These are phyloP conservation scores for Penicillium polonicum DNA, from an alignment of 2,329 filamentous ascomycete genomes.

Conservation along the genomic window DNA sequence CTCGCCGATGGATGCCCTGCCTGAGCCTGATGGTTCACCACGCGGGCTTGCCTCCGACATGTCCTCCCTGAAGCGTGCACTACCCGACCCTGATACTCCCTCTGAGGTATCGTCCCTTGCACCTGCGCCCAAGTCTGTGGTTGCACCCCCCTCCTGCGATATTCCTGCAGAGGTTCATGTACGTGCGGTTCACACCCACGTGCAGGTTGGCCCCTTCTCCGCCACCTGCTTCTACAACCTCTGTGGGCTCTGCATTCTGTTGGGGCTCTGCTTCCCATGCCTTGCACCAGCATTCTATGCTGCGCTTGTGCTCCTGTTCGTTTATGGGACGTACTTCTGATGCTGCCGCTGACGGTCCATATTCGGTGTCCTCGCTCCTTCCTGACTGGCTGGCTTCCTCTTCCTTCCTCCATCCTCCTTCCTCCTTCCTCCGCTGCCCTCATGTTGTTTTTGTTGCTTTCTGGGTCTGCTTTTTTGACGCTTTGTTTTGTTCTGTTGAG, in stretches of 20 bases:
- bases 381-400: background rate
- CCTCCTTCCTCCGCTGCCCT: too few species aligned
- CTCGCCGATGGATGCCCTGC: background rate
- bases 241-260: background rate
- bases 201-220: background rate
- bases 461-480: background rate
- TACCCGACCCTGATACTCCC: background rate
- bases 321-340: background rate
- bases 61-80: background rate
- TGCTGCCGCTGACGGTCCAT: background rate
- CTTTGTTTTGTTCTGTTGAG: background rate
- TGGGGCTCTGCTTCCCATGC: background rate
- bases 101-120: background rate
- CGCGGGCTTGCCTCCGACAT: background rate
- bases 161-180: background rate
- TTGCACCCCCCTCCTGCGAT: background rate
- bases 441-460: background rate
- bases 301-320: background rate
- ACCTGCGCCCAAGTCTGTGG: background rate
- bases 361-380: background rate
- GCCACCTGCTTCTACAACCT: background rate
- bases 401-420: background rate
- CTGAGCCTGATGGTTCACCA: background rate
- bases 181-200: background rate
- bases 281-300: background rate